A percentile compares a stretch with the other conserved stretches of the same genome.
phyloP scores from a whole-genome alignment of 306 rosid species.

The Lathyrus tuberosus region DNA sequence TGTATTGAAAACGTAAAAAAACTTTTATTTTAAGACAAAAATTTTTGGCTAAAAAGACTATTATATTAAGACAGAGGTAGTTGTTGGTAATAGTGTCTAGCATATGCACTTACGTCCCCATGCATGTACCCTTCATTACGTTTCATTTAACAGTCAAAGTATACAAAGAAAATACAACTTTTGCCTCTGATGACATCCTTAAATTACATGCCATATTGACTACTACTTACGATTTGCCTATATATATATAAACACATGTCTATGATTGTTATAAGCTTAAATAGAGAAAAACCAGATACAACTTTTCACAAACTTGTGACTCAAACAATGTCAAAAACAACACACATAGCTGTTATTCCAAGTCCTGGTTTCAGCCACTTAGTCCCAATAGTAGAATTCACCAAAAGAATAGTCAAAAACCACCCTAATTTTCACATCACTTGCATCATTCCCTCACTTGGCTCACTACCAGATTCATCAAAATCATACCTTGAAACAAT shows the following conservation, averaged over 20 bases:
- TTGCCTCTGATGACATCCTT: conserved; percentile 1
- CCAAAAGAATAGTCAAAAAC: conserved; percentile 32
- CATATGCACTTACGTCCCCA: conserved; percentile 12
- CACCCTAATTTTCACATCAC: conserved; percentile 45
- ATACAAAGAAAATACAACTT: not conserved
- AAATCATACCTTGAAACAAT: conserved; percentile 45
- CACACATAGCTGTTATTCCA: conserved; percentile 39
- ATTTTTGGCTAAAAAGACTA: too few relatives aligned
- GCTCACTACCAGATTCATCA: conserved; percentile 34
- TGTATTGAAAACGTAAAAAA: too few relatives aligned
- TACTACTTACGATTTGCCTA: not conserved
- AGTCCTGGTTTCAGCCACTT: conserved; percentile 50
- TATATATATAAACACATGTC: not conserved
- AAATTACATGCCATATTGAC: not conserved
- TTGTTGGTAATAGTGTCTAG: not conserved
- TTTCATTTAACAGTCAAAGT: not conserved
- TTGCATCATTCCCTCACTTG: conserved; percentile 52
- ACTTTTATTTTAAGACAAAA: too few relatives aligned
- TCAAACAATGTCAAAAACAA: conserved; percentile 35
- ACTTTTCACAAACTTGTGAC: not conserved
- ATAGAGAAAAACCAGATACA: not conserved
- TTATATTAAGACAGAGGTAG: too few relatives aligned
- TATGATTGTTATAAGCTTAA: not conserved
- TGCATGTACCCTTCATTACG: not conserved
- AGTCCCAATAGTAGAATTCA: conserved; percentile 47